These are phyloP conservation scores for Eucalyptus regnans DNA, from an alignment of 345 rosid genomes.

Conservation along the genomic window DNA sequence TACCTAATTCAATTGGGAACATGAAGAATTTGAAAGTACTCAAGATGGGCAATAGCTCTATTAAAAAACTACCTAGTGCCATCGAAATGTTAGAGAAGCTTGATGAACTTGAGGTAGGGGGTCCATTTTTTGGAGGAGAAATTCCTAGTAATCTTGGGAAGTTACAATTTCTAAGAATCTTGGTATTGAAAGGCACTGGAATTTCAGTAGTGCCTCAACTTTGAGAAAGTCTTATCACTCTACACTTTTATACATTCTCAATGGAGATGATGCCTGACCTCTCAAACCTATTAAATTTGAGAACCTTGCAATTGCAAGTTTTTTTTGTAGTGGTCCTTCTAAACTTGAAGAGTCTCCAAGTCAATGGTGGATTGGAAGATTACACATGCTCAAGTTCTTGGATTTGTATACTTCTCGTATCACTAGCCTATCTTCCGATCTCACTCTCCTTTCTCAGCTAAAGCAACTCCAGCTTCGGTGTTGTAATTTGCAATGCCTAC, in stretches of 20 bases:
- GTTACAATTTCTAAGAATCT: not conserved
- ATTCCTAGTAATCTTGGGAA: not conserved
- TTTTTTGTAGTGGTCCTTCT: not conserved
- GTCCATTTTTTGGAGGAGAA: not conserved
- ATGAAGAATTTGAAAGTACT: too few relatives aligned
- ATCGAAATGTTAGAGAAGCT: too few relatives aligned
- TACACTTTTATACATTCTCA: too few relatives aligned
- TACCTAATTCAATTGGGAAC: too few relatives aligned
- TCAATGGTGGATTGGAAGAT: not conserved
- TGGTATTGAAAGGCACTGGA: not conserved
- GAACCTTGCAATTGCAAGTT: not conserved
- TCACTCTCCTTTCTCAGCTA: not conserved
- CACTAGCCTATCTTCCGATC: not conserved
- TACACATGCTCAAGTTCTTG: not conserved
- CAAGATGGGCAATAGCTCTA: too few relatives aligned
- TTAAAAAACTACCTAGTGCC: too few relatives aligned
- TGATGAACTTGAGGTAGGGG: not conserved
- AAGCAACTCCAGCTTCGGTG: not conserved
- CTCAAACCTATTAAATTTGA: not conserved
- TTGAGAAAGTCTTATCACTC: not conserved
- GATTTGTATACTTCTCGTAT: not conserved
- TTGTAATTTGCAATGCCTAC: not conserved
- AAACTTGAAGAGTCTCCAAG: not conserved
- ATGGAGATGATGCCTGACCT: not conserved
- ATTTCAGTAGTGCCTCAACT: not conserved